Evolutionary conservation across 202 grass and related monocot species (phyloP).

Genomic region (Zoysia matrella): DNA sequence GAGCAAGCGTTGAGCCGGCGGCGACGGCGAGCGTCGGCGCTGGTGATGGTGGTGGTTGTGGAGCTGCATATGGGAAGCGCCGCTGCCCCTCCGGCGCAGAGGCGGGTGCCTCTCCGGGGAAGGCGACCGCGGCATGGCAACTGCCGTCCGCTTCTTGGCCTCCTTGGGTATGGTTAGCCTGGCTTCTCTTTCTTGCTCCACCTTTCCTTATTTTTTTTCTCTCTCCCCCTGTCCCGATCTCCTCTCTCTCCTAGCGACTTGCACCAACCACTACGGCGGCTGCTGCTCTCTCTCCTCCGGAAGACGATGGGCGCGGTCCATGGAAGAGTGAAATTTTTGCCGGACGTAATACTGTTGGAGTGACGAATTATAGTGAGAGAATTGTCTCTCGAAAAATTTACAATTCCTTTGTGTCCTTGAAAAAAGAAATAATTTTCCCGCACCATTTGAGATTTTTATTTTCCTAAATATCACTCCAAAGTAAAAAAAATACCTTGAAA

Average conservation of each 20-base stretch:
- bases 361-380: background rate
- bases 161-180: conserved; percentile 54
- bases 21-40: conserved; percentile 52
- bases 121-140: conserved; percentile 62
- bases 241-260: conserved; percentile 51
- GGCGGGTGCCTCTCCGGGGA: conserved; percentile 49
- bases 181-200: conserved; percentile 28
- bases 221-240: conserved; percentile 38
- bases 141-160: conserved; percentile 64
- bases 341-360: background rate
- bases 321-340: conserved; percentile 43
- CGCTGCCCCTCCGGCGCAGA: conserved; percentile 39
- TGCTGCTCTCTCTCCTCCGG: conserved; percentile 50
- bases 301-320: conserved; percentile 49
- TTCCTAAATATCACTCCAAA: too few species aligned
- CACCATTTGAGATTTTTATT: too few species aligned
- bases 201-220: conserved; percentile 8
- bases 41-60: conserved; percentile 14
- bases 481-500: too few species aligned
- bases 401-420: too few species aligned
- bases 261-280: conserved; percentile 76
- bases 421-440: too few species aligned
- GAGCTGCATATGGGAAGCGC: conserved; percentile 23
- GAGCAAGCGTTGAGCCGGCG: conserved; percentile 51
- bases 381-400: too few species aligned